phyloP scores from a whole-genome alignment of 495 filamentous ascomycete species.

The Hypomontagnella submonticulosa region DNA sequence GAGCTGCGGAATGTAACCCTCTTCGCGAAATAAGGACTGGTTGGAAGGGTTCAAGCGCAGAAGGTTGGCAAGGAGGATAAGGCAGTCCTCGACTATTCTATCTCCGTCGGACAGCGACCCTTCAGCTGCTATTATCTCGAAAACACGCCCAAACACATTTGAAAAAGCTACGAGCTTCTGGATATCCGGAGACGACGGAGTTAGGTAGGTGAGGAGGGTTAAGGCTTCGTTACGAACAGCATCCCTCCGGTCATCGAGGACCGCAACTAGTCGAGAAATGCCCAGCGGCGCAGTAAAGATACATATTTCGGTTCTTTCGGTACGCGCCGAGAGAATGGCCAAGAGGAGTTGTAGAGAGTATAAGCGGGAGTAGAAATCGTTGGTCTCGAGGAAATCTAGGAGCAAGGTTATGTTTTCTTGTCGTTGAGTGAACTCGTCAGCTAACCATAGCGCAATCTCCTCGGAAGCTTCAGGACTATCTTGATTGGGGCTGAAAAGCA shows the following conservation, averaged over 20 bases:
- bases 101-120: conserved; percentile 86
- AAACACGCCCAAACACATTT: conserved; percentile 88
- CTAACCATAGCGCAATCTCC: conserved; percentile 95
- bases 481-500: conserved; percentile 78
- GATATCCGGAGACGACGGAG: conserved; percentile 67
- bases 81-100: conserved; percentile 91
- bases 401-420: conserved; percentile 97
- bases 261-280: conserved; percentile 84
- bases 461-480: conserved; percentile 89
- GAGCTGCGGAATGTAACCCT: conserved; percentile 80
- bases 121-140: conserved; percentile 81
- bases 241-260: conserved; percentile 86
- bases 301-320: conserved; percentile 96
- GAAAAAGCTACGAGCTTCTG: conserved; percentile 96
- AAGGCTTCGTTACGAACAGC: conserved; percentile 82
- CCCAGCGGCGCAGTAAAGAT: conserved; percentile 88
- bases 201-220: conserved; percentile 62
- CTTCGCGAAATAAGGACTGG: conserved; percentile 93
- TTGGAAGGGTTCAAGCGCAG: conserved; percentile 90
- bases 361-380: conserved; percentile 92
- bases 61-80: conserved; percentile 92
- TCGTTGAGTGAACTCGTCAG: conserved; percentile 97
- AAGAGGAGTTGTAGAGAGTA: conserved; percentile 92
- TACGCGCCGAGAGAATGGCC: conserved; percentile 84
- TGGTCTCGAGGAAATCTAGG: conserved; percentile 85